Percentiles rank a stretch among this genome's conserved stretches.
phyloP scores from a whole-genome alignment of 2,329 filamentous ascomycete species.

The Hypomyces rosellus region DNA sequence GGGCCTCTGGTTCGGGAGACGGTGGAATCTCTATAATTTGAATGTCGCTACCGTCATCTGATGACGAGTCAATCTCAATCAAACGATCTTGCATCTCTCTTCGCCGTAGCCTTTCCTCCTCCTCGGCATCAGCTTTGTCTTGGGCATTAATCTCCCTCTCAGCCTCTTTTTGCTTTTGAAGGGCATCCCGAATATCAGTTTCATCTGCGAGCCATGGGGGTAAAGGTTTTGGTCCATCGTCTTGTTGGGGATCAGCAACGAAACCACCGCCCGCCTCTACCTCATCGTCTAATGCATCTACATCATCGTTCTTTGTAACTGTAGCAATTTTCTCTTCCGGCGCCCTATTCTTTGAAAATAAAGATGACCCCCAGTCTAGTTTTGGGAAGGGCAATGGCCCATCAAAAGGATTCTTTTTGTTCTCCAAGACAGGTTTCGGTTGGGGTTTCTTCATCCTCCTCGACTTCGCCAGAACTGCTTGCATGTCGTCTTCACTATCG shows the following conservation, averaged over 20 bases:
- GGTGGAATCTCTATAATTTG: conserved; percentile 49
- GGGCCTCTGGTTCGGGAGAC: conserved; percentile 15
- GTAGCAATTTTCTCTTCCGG: conserved; percentile 18
- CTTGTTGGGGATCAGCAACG: conserved; percentile 41
- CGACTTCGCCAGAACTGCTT: conserved; percentile 67
- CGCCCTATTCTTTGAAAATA: conserved; percentile 41
- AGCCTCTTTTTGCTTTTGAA: conserved; percentile 51
- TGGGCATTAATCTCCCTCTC: conserved; percentile 59
- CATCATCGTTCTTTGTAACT: conserved; percentile 18
- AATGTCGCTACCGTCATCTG: conserved; percentile 51
- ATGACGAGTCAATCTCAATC: conserved; percentile 58
- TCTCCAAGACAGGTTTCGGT: conserved; percentile 36
- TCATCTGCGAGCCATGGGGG: conserved; percentile 69
- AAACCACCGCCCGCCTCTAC: conserved; percentile 60
- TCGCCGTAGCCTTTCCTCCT: conserved; percentile 45
- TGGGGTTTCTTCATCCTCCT: conserved; percentile 49
- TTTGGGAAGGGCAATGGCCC: conserved; percentile 90
- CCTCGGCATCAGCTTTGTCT: conserved; percentile 50
- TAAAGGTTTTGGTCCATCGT: conserved; percentile 50
- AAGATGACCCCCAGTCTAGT: conserved; percentile 60
- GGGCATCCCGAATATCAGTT: conserved; percentile 58
- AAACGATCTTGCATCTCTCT: conserved; percentile 41
- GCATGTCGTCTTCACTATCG: conserved; percentile 75
- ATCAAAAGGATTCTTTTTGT: conserved; percentile 58
- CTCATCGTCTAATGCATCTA: conserved; percentile 26